A percentile compares a stretch with the other conserved stretches of the same genome.
These are phyloP conservation scores for Cocos nucifera DNA, from an alignment of 176 grass and related monocot genomes.

Conservation along the genomic window DNA sequence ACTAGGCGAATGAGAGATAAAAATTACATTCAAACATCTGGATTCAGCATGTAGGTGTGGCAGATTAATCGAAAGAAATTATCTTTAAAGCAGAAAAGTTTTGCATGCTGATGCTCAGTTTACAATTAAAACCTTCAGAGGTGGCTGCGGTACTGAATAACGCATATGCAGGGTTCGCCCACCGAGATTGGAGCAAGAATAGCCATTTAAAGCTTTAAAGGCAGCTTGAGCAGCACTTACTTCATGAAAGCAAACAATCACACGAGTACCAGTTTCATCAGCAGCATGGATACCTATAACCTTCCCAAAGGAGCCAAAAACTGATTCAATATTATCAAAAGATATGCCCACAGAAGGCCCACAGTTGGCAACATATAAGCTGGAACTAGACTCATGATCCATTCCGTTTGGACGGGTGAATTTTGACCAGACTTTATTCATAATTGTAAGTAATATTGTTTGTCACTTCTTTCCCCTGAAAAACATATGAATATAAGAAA, in stretches of 20 bases:
- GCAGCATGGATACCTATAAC: slow-evolving; percentile 45
- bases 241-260: slow-evolving; percentile 61
- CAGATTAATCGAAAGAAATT: too few relatives aligned
- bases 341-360: slow-evolving; percentile 64
- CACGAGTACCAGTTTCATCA: slow-evolving; percentile 56
- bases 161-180: slow-evolving; percentile 57
- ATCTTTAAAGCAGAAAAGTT: too few relatives aligned
- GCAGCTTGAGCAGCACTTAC: slow-evolving; percentile 41
- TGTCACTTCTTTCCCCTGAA: too few relatives aligned
- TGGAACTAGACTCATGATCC: slow-evolving; percentile 28
- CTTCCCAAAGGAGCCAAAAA: slow-evolving; percentile 56
- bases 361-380: slow-evolving; percentile 82
- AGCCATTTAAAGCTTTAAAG: slow-evolving; percentile 50
- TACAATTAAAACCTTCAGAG: slow-evolving; percentile 32
- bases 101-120: neutral
- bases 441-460: too few relatives aligned
- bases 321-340: slow-evolving; percentile 35
- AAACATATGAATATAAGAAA: too few relatives aligned
- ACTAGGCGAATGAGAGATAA: too few relatives aligned
- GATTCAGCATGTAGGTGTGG: too few relatives aligned
- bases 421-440: slow-evolving; percentile 9
- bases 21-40: too few relatives aligned
- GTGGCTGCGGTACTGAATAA: slow-evolving; percentile 42
- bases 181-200: slow-evolving; percentile 31
- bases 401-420: slow-evolving; percentile 31